Evolutionary conservation across 2,329 filamentous ascomycete species (phyloP).

Genomic region (Aaosphaeria arxii): DNA sequence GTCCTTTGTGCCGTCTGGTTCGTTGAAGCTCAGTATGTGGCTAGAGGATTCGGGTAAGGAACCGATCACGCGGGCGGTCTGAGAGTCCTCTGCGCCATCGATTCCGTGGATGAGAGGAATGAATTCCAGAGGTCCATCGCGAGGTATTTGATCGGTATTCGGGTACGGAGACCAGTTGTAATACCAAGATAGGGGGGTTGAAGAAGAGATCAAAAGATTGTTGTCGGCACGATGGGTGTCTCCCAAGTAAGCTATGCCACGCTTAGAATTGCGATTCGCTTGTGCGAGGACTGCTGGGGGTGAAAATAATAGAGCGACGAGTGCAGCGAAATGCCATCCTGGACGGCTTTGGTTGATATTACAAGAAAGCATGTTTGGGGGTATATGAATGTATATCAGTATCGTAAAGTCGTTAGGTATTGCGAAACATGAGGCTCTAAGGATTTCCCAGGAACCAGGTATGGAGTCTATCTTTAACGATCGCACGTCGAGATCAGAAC

Average conservation of each 20-base stretch:
- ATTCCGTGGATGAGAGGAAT: conserved; percentile 79
- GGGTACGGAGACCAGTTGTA: conserved; percentile 68
- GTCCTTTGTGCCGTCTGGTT: conserved; percentile 62
- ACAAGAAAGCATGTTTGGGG: not conserved
- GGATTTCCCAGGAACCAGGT: no score
- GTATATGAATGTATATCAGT: not conserved
- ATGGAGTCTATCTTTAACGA: not conserved
- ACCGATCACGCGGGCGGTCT: conserved; percentile 60
- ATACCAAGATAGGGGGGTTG: conserved; percentile 72
- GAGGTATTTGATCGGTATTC: conserved; percentile 52
- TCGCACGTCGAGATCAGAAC: no score
- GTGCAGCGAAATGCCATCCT: not conserved
- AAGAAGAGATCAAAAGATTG: conserved; percentile 60
- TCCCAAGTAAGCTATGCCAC: conserved; percentile 69
- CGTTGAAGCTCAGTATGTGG: conserved; percentile 73
- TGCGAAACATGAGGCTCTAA: not conserved
- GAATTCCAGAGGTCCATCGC: conserved; percentile 59
- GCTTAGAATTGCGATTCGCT: conserved; percentile 53
- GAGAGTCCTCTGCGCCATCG: conserved; percentile 35
- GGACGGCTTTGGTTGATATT: no score
- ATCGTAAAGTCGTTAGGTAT: not conserved
- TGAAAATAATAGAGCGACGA: not conserved
- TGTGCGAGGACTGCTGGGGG: not conserved
- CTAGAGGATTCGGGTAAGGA: conserved; percentile 57
- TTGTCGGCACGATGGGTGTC: conserved; percentile 57